phyloP scores from a whole-genome alignment of 805 yeast genomes.

The Suhomyces vadensis region DNA sequence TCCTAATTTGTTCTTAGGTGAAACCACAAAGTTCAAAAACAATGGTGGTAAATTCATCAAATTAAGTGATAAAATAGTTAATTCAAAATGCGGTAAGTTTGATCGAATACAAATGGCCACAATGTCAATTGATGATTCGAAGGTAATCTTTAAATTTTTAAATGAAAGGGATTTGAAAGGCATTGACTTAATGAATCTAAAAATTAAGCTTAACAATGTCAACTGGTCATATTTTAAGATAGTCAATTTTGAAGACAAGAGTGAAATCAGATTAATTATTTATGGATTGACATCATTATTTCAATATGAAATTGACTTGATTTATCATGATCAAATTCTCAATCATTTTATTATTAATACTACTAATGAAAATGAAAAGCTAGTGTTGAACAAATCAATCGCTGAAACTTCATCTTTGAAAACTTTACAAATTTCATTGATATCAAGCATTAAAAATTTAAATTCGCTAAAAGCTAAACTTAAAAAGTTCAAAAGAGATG shows the following conservation, averaged over 20 bases:
- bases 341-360: slow-evolving; percentile 34
- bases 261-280: slow-evolving; percentile 23
- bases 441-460: slow-evolving; percentile 30
- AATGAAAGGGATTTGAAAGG: slow-evolving; percentile 12
- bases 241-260: slow-evolving; percentile 16
- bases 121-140: slow-evolving; percentile 31
- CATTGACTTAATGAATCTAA: slow-evolving; percentile 10
- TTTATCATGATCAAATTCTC: slow-evolving; percentile 15
- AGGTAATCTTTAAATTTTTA: slow-evolving; percentile 28
- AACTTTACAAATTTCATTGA: slow-evolving; percentile 36
- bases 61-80: background rate
- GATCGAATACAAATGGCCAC: slow-evolving; percentile 20
- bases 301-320: slow-evolving; percentile 39
- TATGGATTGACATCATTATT: slow-evolving; percentile 39
- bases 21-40: slow-evolving; percentile 23
- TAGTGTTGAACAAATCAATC: slow-evolving; percentile 26
- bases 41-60: slow-evolving; percentile 23
- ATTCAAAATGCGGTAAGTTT: background rate
- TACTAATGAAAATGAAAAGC: slow-evolving; percentile 19
- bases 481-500: slow-evolving; percentile 40
- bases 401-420: slow-evolving; percentile 27
- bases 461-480: slow-evolving; percentile 22
- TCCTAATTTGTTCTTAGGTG: slow-evolving; percentile 35
- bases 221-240: slow-evolving; percentile 34
- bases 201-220: slow-evolving; percentile 33